These are phyloP conservation scores for Cucurbitaria berberidis DNA, from an alignment of 2,329 filamentous ascomycete species.

Conservation along the genomic window DNA sequence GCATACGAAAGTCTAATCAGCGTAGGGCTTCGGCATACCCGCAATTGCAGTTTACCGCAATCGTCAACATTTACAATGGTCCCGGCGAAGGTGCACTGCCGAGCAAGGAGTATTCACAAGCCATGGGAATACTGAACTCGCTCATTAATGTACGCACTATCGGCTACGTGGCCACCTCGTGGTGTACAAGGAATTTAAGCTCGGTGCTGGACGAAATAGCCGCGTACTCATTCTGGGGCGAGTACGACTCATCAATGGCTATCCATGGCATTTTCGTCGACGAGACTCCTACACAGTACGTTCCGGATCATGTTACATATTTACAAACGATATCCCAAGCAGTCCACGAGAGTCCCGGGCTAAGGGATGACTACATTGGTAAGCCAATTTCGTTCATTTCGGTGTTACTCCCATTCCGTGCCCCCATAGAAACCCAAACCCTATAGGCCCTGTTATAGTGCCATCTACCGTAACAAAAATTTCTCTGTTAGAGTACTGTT, in stretches of 20 bases:
- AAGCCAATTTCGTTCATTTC: conserved; percentile 27
- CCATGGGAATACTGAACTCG: conserved; percentile 49
- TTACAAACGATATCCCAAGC: conserved; percentile 26
- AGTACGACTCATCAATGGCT: conserved; percentile 46
- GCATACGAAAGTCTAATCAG: conserved; percentile 15
- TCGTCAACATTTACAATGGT: conserved; percentile 57
- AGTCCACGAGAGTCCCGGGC: conserved; percentile 22
- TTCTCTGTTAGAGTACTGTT: conserved; percentile 11
- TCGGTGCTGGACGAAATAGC: conserved; percentile 50
- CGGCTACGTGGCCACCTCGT: conserved; percentile 60
- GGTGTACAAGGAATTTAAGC: conserved; percentile 41
- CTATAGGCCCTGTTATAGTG: conserved; percentile 12
- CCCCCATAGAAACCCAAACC: conserved; percentile 8
- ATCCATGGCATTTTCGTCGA: conserved; percentile 59
- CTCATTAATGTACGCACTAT: conserved; percentile 58
- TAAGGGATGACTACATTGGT: conserved; percentile 36
- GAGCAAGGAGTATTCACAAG: conserved; percentile 53
- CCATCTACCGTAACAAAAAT: conserved; percentile 14
- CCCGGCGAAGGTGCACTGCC: conserved; percentile 53
- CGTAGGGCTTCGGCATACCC: conserved; percentile 40
- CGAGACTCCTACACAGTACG: conserved; percentile 49
- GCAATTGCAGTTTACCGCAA: conserved; percentile 56
- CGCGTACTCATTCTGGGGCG: conserved; percentile 54
- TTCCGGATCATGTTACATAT: conserved; percentile 24
- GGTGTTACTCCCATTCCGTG: conserved; percentile 19